A percentile compares a stretch with the other conserved stretches of the same genome.
Conservation (phyloP, 192 early-diverging fungal species). For the Linnemannia exigua region DNA sequence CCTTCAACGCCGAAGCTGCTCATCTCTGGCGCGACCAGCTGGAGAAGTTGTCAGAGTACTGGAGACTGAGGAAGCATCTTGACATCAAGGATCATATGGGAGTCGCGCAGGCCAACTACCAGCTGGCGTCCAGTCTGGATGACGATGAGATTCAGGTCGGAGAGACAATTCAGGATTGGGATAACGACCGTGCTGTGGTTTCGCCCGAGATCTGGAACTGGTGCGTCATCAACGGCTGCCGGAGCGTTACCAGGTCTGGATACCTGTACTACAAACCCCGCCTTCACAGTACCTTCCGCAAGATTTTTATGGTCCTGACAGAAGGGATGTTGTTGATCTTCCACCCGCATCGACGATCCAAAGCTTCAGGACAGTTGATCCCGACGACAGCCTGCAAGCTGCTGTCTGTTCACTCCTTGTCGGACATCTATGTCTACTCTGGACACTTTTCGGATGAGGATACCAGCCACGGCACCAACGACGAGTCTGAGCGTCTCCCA, state of each 20-base stretch:
- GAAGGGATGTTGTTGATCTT: conserved; percentile 46
- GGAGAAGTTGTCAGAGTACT: conserved; percentile 46
- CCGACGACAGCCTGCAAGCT: conserved; percentile 31
- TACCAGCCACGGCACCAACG: conserved; percentile 40
- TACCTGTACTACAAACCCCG: conserved; percentile 50
- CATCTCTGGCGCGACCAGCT: conserved; percentile 44
- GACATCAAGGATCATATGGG: conserved; percentile 41
- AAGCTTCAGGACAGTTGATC: conserved; percentile 16
- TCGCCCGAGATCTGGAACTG: conserved; percentile 55
- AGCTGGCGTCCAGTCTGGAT: conserved; percentile 32
- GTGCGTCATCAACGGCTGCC: conserved; percentile 59
- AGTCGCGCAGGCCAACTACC: conserved; percentile 24
- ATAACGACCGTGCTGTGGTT: conserved; percentile 36
- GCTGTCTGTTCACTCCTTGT: conserved; percentile 33
- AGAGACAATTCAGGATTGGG: conserved; percentile 40
- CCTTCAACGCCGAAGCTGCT: conserved; percentile 44
- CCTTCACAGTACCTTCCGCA: conserved; percentile 41
- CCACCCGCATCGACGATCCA: conserved; percentile 40
- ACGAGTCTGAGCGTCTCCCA: conserved; percentile 40
- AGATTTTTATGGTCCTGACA: conserved; percentile 52
- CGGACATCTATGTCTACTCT: conserved; percentile 59
- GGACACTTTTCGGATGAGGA: conserved; percentile 53
- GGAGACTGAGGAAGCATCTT: conserved; percentile 32
- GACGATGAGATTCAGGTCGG: conserved; percentile 39
- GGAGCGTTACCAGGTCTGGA: conserved; percentile 54